Evolutionary conservation across 441 rosid species (phyloP).

Genomic region (Adansonia rubrostipa): DNA sequence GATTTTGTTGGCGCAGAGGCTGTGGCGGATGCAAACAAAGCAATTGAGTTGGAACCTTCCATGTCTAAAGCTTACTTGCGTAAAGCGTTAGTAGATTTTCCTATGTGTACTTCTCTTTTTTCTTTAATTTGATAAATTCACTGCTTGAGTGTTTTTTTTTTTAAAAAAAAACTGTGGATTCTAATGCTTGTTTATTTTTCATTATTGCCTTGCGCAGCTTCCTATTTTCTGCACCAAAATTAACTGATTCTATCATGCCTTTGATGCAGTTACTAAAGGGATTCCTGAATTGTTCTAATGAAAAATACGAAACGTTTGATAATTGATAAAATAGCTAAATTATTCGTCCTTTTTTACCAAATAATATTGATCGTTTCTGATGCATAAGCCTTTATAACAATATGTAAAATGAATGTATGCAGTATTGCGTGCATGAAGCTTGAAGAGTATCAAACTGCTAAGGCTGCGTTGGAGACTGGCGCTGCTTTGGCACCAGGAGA

Average conservation of each 20-base stretch:
- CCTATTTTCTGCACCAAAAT: background rate
- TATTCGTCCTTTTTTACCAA: background rate
- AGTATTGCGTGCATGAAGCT: conserved; percentile 84
- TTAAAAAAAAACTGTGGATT: too few species aligned
- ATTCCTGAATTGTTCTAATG: background rate
- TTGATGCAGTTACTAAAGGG: background rate
- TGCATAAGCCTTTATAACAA: background rate
- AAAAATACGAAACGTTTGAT: background rate
- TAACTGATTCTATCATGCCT: background rate
- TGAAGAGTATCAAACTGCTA: conserved; percentile 79
- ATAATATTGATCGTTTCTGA: conserved; percentile 12
- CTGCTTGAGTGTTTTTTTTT: too few species aligned
- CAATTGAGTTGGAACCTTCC: conserved; percentile 70
- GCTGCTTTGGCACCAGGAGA: conserved; percentile 55
- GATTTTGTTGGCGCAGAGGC: conserved; percentile 58
- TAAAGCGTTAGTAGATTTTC: conserved; percentile 64
- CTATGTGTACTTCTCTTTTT: background rate
- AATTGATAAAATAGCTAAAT: background rate
- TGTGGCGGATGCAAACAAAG: conserved; percentile 78
- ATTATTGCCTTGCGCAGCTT: background rate
- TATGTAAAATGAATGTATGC: conserved; percentile 25
- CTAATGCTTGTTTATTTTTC: too few species aligned
- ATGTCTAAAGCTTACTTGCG: conserved; percentile 79
- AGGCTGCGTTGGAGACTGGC: conserved; percentile 74
- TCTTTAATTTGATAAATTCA: background rate